Evolutionary conservation across 225 moss, liverwort and hornwort genomes (phyloP), one percentile per base, ranked within the genome.

Genomic region (Sphagnum contortum): DNA sequence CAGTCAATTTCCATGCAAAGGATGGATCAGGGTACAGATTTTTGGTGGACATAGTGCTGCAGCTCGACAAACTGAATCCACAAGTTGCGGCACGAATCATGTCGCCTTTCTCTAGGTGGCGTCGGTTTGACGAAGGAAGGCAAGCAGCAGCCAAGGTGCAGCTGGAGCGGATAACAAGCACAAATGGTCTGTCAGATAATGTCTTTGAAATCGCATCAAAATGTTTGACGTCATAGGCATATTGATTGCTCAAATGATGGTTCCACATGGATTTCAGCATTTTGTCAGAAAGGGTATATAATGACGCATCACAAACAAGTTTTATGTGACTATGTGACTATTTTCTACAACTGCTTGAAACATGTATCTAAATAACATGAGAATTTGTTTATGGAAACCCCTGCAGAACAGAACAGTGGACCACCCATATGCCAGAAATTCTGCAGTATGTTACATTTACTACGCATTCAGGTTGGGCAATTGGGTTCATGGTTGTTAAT

Each of bases 11-110:
- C 48, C 92, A 98, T 68, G 76, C 81, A 1, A 92, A 89, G 72
- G 92, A 92, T 71, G 96, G 96, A 51, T 90, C 90, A 47, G 96
- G 96, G 10, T 98, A 92, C 79, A 76, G 83, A 75, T 80, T 98
- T 62, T 71, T 98, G 59, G 92, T 83, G 50, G 96, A 98, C 70
- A 54, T 98, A 66, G 90, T 92, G 47, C 77, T 98, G 57, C 77
- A 90, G 74, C 74, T 98, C 62, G 96, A 98, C 79, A 89, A 87
- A 77, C 73, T 98, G 9, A 98, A 98, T 61, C 96, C 96, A 48
- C 96, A 98, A 90, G 96, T 98, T 73, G 92, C 96, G 12, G 83
- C 96, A 65, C 84, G 90, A 65, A 88, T 98, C 85, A 87, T 98
- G 63, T 83, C 88, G 48, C 82, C 91, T 61, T 92, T 98, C 69